A percentile compares a stretch with the other conserved stretches of the same genome.
phyloP scores from a whole-genome alignment of 164 flowering plant genomes.

The Stephania yunnanensis region DNA sequence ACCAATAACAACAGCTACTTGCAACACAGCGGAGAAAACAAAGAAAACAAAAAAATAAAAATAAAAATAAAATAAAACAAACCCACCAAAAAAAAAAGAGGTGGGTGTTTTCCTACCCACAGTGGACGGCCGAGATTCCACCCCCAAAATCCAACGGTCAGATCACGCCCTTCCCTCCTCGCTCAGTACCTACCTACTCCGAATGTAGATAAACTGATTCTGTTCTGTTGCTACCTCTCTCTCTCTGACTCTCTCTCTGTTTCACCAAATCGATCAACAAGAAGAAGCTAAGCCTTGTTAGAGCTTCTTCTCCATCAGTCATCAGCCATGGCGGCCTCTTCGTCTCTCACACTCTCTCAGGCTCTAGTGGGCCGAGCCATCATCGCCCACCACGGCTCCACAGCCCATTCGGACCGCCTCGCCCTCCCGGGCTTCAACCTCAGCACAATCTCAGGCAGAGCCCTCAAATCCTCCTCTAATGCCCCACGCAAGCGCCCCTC shows the following conservation, averaged over 20 bases:
- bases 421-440: conserved; percentile 20
- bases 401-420: conserved; percentile 14
- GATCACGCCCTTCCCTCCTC: neutral
- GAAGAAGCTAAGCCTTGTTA: neutral
- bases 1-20: too few species aligned
- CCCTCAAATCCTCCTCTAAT: conserved; percentile 34
- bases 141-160: conserved; percentile 7
- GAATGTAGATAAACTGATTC: neutral
- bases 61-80: neutral
- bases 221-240: neutral
- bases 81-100: conserved; percentile 1
- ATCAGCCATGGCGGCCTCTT: conserved; percentile 36
- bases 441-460: conserved; percentile 22
- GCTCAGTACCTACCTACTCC: neutral
- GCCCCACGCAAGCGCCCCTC: conserved; percentile 6
- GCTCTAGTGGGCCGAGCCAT: conserved; percentile 27
- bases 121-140: neutral
- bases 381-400: conserved; percentile 32
- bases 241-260: neutral
- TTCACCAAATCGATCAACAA: neutral
- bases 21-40: conserved; percentile 1
- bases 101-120: conserved; percentile 8
- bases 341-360: conserved; percentile 35
- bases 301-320: neutral
- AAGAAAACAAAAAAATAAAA: neutral